Conservation (phyloP, 495 filamentous ascomycete genomes). For the Annulohypoxylon moriforme region DNA sequence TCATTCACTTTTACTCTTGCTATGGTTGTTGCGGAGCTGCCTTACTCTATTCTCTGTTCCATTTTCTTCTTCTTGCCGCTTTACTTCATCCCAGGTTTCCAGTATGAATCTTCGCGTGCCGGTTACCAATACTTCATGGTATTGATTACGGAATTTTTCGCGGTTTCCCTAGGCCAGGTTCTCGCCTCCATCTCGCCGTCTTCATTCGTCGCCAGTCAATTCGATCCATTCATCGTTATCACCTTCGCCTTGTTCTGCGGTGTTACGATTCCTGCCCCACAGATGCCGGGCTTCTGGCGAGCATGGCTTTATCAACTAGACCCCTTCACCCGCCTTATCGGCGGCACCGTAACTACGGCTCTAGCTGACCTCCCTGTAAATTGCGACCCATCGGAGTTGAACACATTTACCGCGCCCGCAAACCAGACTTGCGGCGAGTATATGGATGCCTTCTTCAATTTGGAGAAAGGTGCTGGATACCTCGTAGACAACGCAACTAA, state of each 20-base stretch:
- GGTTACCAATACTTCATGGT: conserved; percentile 88
- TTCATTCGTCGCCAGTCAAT: conserved; percentile 75
- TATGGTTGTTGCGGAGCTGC: conserved; percentile 80
- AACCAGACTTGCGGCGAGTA: conserved; percentile 77
- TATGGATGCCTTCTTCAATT: conserved; percentile 73
- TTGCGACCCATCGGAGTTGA: conserved; percentile 68
- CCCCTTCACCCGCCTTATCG: conserved; percentile 85
- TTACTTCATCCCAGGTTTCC: conserved; percentile 78
- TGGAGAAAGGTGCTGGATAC: conserved; percentile 72
- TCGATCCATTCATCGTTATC: conserved; percentile 83
- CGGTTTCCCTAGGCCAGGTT: conserved; percentile 76
- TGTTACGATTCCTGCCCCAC: conserved; percentile 78
- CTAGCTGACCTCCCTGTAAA: conserved; percentile 71
- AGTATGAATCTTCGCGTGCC: conserved; percentile 65
- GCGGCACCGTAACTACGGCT: conserved; percentile 80
- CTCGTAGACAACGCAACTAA: conserved; percentile 70
- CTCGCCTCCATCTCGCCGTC: conserved; percentile 76
- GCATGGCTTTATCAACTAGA: conserved; percentile 85
- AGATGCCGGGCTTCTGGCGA: conserved; percentile 82
- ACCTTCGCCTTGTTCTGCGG: conserved; percentile 87
- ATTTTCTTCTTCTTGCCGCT: conserved; percentile 79
- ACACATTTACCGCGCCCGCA: conserved; percentile 68
- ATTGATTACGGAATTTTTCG: conserved; percentile 79
- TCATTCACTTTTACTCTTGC: conserved; percentile 76
- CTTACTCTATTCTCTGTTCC: conserved; percentile 79